Evolutionary conservation across 805 yeast species (phyloP), one percentile per base, ranked within the genome.

Genomic region (Yarrowia sp.): DNA sequence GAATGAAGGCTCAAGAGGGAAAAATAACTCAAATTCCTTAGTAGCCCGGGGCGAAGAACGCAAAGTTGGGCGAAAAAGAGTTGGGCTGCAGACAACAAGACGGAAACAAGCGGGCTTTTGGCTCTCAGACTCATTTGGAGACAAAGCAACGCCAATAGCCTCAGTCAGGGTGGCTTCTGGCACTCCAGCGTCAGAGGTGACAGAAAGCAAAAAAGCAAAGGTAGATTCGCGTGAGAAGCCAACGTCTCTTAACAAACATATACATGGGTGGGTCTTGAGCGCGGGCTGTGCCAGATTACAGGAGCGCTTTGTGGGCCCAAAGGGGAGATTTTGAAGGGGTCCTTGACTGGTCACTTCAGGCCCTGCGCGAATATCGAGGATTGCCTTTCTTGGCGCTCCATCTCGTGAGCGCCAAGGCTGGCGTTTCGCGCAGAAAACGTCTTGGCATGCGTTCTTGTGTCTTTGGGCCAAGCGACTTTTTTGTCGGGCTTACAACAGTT

Each of bases 321-420:
- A n/a, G n/a, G n/a, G n/a, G n/a, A n/a, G n/a, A n/a, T n/a, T n/a
- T n/a, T n/a, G n/a, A n/a, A n/a, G n/a, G n/a, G n/a, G n/a, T n/a
- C n/a, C n/a, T n/a, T n/a, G n/a, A n/a, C n/a, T n/a, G n/a, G n/a
- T n/a, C n/a, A n/a, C n/a, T n/a, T n/a, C 29, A n/a, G n/a, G 29
- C 46, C 35, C 36, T 46, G 53, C 25, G 53, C 36, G 53, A 46
- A 46, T 46, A 46, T 46, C 38, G 19, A 29, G 29, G 9, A 27
- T 44, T 44, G 51, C 24, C 24, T 44, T 44, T 44, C 53, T 46
- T 46, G 53, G 53, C 53, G 31, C n/a, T 21, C 53, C 53, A 46
- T 46, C 53, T 31, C 53, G 38, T 46, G 53, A 46, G 53, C 53
- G 38, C 38, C 53, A 46, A 46, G 53, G 27, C 36, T 29, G 36